Base-by-base conservation (phyloP, 768 basidiomycete species). In the Podaxis sp. region DNA sequence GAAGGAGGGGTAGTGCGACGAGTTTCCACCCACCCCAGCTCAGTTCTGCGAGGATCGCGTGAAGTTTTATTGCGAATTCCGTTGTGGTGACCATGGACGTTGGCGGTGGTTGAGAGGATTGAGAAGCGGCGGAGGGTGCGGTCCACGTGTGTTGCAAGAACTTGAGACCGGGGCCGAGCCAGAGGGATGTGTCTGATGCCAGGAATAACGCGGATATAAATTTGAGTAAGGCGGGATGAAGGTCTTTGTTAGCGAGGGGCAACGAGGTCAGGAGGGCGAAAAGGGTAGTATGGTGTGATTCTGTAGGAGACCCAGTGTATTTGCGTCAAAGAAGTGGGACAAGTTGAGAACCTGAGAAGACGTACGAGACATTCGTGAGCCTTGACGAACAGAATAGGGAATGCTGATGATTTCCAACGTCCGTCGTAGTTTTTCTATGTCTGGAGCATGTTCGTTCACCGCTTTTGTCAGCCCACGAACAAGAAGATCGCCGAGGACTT, bases 1-100 rank as follows among this genome's bases (percentile, higher is more conserved):
- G 67, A n/a, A 92, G 69, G 12, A 80, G 72, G 1, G 90, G 88
- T 2, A 88, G 70, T 13, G 83, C 89, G 9, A 92, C 72, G 36
- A 85, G 76, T 70, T 86, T 90, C 90, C 90, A 93, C 2, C 90
- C 92, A 19, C 85, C 84, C 89, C 91, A 94, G 0, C 79, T 79
- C 4, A 87, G 73, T 53, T 88, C 87, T 2, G 87, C 80, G 6
- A 93, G 80, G 4, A 82, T 76, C 0, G 87, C 86, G 30, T 85
- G 80, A 4, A 93, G 73, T 33, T 81, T 79, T 2, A 86, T 65
- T 1, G 82, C 84, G 63, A 90, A 85, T 6, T 61, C 52, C 39
- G 70, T 64, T 33, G 69, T 65, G 69, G 61, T 48, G 44, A 64
- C 56, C 11, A 30, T 64, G 39, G 57, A 42, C 36, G 60, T 69